A percentile compares a stretch with the other conserved stretches of the same genome.
Evolutionary conservation across 768 basidiomycete genomes (phyloP).

Genomic region (Cystobasidium ongulense): DNA sequence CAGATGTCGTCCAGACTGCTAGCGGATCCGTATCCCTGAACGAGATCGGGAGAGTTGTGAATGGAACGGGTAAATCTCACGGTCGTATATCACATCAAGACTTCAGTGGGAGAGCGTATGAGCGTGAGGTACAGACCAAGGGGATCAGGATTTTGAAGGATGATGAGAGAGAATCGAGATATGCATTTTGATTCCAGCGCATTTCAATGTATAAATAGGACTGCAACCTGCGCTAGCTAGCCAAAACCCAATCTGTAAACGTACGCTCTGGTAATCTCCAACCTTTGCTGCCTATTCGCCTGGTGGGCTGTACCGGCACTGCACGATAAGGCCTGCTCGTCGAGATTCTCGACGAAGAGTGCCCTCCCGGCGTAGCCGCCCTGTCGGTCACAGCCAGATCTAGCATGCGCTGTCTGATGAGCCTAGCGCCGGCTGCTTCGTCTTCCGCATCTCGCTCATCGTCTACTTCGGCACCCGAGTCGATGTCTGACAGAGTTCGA

Average conservation of each 20-base stretch:
- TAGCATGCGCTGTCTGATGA: neutral
- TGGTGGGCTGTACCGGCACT: neutral
- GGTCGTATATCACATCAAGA: neutral
- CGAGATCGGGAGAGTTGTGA: neutral
- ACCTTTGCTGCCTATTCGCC: neutral
- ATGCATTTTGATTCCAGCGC: no score
- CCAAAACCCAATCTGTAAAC: neutral
- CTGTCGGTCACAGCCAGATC: neutral
- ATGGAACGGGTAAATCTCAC: neutral
- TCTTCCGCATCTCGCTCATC: constrained; percentile 1
- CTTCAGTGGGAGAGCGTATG: neutral
- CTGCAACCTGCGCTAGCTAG: neutral
- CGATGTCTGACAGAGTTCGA: constrained; percentile 1
- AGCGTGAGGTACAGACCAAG: neutral
- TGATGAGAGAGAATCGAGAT: neutral
- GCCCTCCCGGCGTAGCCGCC: neutral
- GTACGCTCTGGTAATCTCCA: neutral
- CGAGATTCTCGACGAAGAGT: neutral
- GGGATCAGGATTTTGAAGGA: neutral
- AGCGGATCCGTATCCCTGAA: neutral
- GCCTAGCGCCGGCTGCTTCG: neutral
- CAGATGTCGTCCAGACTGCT: neutral
- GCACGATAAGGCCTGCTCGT: neutral
- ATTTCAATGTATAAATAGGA: neutral
- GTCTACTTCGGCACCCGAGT: constrained; percentile 12